Percentiles rank a stretch among this genome's conserved stretches.
phyloP scores from a whole-genome alignment of 192 early-diverging fungal species.

The Phycomyces blakesleeanus region DNA sequence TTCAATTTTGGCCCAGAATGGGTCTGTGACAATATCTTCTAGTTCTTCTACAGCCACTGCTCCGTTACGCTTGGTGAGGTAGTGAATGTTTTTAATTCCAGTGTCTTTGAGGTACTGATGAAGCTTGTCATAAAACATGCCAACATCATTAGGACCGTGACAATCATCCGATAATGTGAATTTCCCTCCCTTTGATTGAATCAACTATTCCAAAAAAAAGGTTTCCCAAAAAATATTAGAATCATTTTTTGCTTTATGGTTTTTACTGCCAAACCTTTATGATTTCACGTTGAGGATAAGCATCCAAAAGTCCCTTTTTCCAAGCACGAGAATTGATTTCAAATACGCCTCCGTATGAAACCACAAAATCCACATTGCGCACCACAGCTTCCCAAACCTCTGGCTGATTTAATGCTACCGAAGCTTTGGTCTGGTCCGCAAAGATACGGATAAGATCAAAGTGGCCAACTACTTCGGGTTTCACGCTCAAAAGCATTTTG shows the following conservation, averaged over 20 bases:
- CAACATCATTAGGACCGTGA: slow-evolving; percentile 86
- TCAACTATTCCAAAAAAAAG: slow-evolving; percentile 45
- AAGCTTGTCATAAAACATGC: slow-evolving; percentile 78
- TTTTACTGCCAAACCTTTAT: slow-evolving; percentile 51
- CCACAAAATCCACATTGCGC: slow-evolving; percentile 81
- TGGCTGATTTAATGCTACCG: slow-evolving; percentile 16
- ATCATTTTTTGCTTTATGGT: background rate
- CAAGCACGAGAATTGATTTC: slow-evolving; percentile 93
- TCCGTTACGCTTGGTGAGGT: slow-evolving; percentile 27
- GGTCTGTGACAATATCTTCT: slow-evolving; percentile 14
- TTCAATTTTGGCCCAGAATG: slow-evolving; percentile 25
- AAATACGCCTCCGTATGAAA: slow-evolving; percentile 80
- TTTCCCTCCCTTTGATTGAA: slow-evolving; percentile 56
- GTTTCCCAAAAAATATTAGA: background rate
- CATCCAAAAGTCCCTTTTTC: slow-evolving; percentile 81
- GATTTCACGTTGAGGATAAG: slow-evolving; percentile 88
- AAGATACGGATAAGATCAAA: slow-evolving; percentile 93
- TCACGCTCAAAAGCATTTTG: slow-evolving; percentile 61
- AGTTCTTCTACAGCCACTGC: slow-evolving; percentile 15
- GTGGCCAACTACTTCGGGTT: slow-evolving; percentile 90
- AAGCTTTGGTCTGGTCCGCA: slow-evolving; percentile 33
- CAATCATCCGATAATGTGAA: slow-evolving; percentile 92
- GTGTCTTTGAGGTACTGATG: slow-evolving; percentile 66
- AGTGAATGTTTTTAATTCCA: slow-evolving; percentile 55
- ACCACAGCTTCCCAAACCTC: slow-evolving; percentile 50